Conservation (phyloP, 805 yeast species). For the Torulaspora gathmanii region DNA sequence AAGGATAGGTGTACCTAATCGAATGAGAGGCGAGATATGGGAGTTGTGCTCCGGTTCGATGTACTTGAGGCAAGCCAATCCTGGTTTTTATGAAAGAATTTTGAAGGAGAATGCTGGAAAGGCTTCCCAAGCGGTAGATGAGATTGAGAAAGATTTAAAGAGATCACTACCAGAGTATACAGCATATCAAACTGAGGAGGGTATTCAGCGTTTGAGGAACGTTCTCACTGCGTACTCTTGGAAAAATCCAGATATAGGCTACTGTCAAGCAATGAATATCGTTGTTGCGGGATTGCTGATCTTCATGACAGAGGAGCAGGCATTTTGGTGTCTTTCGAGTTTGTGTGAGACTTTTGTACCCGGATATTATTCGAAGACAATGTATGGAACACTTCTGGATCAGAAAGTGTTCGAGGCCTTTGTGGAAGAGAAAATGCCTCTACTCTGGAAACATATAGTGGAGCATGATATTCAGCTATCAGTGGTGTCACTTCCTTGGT, state of each 20-base stretch:
- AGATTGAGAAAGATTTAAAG: constrained; percentile 91
- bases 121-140: constrained; percentile 82
- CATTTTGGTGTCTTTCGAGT: constrained; percentile 83
- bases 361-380: constrained; percentile 92
- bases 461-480: constrained; percentile 83
- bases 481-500: constrained; percentile 95
- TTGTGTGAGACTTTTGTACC: constrained; percentile 85
- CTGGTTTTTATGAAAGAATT: constrained; percentile 53
- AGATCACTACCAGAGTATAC: constrained; percentile 94
- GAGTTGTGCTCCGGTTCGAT: constrained; percentile 86
- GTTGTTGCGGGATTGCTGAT: constrained; percentile 74
- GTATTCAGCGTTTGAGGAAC: constrained; percentile 76
- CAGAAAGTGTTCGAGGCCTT: constrained; percentile 89
- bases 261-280: constrained; percentile 98
- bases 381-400: constrained; percentile 94
- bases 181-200: constrained; percentile 83
- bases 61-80: constrained; percentile 60
- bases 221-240: constrained; percentile 93
- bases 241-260: constrained; percentile 95
- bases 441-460: constrained; percentile 75
- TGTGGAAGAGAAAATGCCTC: constrained; percentile 85
- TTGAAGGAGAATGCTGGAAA: constrained; percentile 59
- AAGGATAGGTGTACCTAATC: constrained; percentile 90
- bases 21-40: constrained; percentile 95
- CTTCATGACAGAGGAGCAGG: constrained; percentile 94